phyloP scores from a whole-genome alignment of 371 early-diverging fungal species.

The Mycotypha africana region DNA sequence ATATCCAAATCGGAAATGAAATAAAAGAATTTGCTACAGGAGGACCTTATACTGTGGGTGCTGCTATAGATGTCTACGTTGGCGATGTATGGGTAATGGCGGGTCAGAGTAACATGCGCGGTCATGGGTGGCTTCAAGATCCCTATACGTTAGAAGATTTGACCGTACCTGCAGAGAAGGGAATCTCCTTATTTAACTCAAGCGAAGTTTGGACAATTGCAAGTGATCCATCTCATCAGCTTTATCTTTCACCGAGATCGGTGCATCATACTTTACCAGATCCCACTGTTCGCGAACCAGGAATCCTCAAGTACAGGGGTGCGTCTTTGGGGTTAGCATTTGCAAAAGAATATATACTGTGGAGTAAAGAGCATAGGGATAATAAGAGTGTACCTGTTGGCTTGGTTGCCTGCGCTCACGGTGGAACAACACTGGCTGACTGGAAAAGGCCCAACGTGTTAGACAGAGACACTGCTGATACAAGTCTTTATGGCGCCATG shows the following conservation, averaged over 20 bases:
- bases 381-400: slow-evolving; percentile 25
- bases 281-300: slow-evolving; percentile 31
- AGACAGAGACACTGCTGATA: slow-evolving; percentile 3
- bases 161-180: no score
- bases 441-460: slow-evolving; percentile 18
- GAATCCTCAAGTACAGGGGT: slow-evolving; percentile 17
- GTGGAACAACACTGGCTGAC: slow-evolving; percentile 23
- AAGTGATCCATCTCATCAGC: slow-evolving; percentile 27
- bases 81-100: slow-evolving; percentile 46
- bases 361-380: no score
- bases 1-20: background rate
- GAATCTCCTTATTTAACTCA: slow-evolving; percentile 27
- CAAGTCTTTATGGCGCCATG: slow-evolving; percentile 37
- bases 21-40: slow-evolving; percentile 7
- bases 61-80: slow-evolving; percentile 21
- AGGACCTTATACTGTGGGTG: slow-evolving; percentile 27
- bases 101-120: slow-evolving; percentile 48
- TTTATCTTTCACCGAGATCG: slow-evolving; percentile 16
- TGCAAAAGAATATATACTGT: slow-evolving; percentile 20
- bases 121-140: slow-evolving; percentile 23
- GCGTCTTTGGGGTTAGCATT: slow-evolving; percentile 27
- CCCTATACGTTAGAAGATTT: slow-evolving; percentile 2
- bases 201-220: slow-evolving; percentile 25
- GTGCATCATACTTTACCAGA: slow-evolving; percentile 33
- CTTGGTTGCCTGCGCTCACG: slow-evolving; percentile 37